Evolutionary conservation across 768 basidiomycete genomes (phyloP).

Genomic region (Rhizopogon salebrosus): DNA sequence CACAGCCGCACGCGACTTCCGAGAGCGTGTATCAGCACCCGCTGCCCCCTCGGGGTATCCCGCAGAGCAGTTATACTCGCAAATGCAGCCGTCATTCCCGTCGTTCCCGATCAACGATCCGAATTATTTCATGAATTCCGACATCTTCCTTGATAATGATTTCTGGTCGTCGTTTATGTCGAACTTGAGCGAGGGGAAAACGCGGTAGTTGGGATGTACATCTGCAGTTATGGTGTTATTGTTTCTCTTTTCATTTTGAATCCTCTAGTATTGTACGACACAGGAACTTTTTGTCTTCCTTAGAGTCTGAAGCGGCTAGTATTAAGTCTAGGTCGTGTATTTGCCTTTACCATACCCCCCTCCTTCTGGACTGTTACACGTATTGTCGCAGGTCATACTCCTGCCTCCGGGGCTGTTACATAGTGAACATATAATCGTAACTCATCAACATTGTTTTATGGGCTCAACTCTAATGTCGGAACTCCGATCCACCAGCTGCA

Average conservation of each 20-base stretch:
- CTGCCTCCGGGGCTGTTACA: not conserved
- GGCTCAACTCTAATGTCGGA: too few species aligned
- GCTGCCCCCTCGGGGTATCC: not conserved
- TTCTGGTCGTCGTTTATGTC: conserved; percentile 41
- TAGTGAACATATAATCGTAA: not conserved
- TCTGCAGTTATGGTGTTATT: not conserved
- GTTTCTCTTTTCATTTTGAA: not conserved
- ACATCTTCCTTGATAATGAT: conserved; percentile 36
- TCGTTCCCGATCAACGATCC: conserved; percentile 21
- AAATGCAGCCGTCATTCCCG: conserved; percentile 17
- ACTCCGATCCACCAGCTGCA: too few species aligned
- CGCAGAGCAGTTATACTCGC: conserved; percentile 4
- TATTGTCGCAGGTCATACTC: too few species aligned
- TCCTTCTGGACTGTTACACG: too few species aligned
- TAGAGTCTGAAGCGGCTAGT: not conserved
- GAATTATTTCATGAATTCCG: conserved; percentile 29
- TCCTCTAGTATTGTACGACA: not conserved
- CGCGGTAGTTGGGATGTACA: conserved; percentile 4
- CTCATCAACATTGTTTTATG: not conserved
- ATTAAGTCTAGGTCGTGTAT: not conserved
- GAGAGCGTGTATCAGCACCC: conserved; percentile 7
- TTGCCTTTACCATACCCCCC: not conserved
- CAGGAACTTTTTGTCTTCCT: not conserved
- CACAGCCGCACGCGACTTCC: conserved; percentile 12
- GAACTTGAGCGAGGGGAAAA: conserved; percentile 23